Evolutionary conservation across 2,329 filamentous ascomycete species (phyloP), one percentile per base, ranked within the genome.

Genomic region (Cucurbitaria berberidis): DNA sequence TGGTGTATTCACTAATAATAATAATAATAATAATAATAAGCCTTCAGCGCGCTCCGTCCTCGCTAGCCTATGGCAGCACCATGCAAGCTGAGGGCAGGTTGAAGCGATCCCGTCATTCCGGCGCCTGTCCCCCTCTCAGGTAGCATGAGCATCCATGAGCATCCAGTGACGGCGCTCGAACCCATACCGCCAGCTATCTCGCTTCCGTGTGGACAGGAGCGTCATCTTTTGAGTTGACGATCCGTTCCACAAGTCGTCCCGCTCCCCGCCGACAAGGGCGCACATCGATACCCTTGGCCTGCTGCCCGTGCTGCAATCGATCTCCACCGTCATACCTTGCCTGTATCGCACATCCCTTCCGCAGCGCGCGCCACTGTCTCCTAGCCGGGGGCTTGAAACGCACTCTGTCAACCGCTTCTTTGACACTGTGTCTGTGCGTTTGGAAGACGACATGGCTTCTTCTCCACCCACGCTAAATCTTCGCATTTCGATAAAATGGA

Each of bases 201-300:
- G 34, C 26, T 45, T 58, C 49, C 49, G 57, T 61, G 48, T 62
- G 57, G 59, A 48, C 57, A 62, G 50, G 57, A 55, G 45, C 26
- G 26, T 48, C 54, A 44, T 59, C 54, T 46, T n/a, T 53, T 51
- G 53, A 62, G 27, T 57, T 51, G 64, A 61, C 69, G 64, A 70
- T 69, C 69, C 66, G 68, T 69, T 67, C 67, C 68, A 72, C 68
- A 64, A 70, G 56, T 57, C 68, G 62, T 69, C 68, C 70, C 69
- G 68, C 63, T 59, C 64, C 59, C 66, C 64, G 63, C 59, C 56
- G 59, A 67, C 68, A 66, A 62, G 67, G 68, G 56, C 60, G 55
- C 46, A 60, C 43, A 52, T 50, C 55, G 34, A 51, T 59, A 59
- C 59, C 60, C 60, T 60, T 55, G 55, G 53, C 53, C 48, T 65